Evolutionary conservation across 495 filamentous ascomycete species (phyloP), one percentile per base, ranked within the genome.

Genomic region (Penicillium dipodomyicola): DNA sequence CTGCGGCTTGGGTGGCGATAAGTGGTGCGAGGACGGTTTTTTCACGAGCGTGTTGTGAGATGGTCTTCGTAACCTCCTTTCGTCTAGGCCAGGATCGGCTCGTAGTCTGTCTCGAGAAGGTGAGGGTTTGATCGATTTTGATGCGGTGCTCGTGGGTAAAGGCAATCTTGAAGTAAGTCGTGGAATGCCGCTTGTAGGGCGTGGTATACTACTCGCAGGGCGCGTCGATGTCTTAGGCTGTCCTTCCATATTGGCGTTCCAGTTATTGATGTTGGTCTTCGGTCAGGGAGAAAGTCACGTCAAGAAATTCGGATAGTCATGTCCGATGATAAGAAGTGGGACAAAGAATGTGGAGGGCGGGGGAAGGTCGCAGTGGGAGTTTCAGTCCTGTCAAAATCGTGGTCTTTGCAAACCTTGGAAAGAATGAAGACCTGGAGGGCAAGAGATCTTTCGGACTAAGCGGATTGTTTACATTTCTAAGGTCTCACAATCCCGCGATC

Each of bases 21-120:
- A 64, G 35, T 64, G 63, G 44, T 69, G 71, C 1, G 69, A 62
- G 29, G 66, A 51, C 1, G 70, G 71, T 54, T 72, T 70, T 45
- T 74, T 73, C 44, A 73, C 72, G n/a, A 74, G 57, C 12, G 69
- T 62, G 33, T 77, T 75, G 43, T 72, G 67, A 1, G 76, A 77
- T 3, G 76, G 76, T 25, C 75, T 61, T 46, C 74, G 69, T 19
- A 77, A 60, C 14, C 74, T 67, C 10, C 54, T 49, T 33, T 64
- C 60, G 47, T 77, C 67, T 9, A 79, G 44, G 6, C 76, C 76
- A 10, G 73, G 65, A 41, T 79, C 76, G 22, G 71, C 68, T 53
- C 68, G 71, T 17, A 79, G 60, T 58, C 68, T 68, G 30, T 79
- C 76, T 56, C 75, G 67, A 19, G 76, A 79, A 9, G 76, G 76